Base-by-base conservation (phyloP, 176 grass and related monocot genomes). In the Zoysia pacifica region DNA sequence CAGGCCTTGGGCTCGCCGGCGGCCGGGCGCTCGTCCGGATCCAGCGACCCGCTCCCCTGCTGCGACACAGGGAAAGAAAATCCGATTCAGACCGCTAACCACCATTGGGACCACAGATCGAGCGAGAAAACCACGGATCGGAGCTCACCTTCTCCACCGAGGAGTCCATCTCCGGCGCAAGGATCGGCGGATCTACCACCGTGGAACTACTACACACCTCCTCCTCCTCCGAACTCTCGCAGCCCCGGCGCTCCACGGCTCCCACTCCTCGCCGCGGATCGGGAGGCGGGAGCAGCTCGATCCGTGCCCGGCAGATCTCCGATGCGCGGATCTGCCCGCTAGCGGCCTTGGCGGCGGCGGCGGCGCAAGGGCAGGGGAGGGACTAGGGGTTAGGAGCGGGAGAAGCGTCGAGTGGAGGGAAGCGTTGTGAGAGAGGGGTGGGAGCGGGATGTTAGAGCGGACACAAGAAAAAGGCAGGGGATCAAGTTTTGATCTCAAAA, bases 1-100 rank as follows among this genome's bases (percentile, higher is more conserved):
- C 93, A 97, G 28, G 87, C 86, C 81, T 89, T 93, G 77, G 89
- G 68, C 74, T 93, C 87, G 72, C 86, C 88, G 63, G 79, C 60
- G 1, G 78, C 67, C 67, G 82, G 56, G 67, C 72, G 67, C 73
- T 72, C 78, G 78, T 73, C 87, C 67, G 83, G 87, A 89, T 89
- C 83, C 62, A 73, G 67, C n/a, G 83, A 73, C 47, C 67, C 83
- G 67, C 78, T 89, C 16, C 72, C 83, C 78, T 89, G 79, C 67
- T 62, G 73, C 48, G 15, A 19, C 71, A 19, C 71, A 70, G 19
- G 15, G 0, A 37, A 40, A 39, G 13, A 16, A 16, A 5, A 2
- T 28, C 28, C 20, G 72, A 11, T 38, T 43, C 3, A 14, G 5
- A 58, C 46, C 52, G 39, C 7, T 7, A 43, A 36, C 40, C 18